These are phyloP conservation scores for Microbotryum intermedium DNA, from an alignment of 1,284 basidiomycete genomes.

Conservation along the genomic window DNA sequence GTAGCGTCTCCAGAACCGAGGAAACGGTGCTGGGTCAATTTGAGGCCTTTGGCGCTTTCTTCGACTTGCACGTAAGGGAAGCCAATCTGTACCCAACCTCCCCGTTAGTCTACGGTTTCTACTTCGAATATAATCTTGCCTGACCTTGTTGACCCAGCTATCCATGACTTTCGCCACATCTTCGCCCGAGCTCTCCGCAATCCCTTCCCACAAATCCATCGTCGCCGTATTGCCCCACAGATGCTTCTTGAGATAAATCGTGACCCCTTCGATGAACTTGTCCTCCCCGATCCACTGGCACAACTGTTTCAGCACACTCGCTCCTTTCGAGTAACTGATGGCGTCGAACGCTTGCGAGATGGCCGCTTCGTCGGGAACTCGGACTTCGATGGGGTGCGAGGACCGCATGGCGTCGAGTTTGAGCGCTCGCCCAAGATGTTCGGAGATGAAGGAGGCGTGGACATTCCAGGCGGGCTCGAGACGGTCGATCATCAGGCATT, in stretches of 20 bases:
- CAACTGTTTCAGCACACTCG: constrained; percentile 89
- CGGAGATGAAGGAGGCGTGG: constrained; percentile 47
- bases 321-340: constrained; percentile 71
- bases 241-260: constrained; percentile 80
- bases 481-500: constrained; percentile 76
- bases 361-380: no score
- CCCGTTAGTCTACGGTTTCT: no score
- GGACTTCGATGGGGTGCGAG: constrained; percentile 77
- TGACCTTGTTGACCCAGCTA: constrained; percentile 63
- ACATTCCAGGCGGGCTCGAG: constrained; percentile 49
- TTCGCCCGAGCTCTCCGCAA: constrained; percentile 64
- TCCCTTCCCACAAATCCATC: constrained; percentile 81
- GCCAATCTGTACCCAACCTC: constrained; percentile 39
- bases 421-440: constrained; percentile 54
- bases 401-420: constrained; percentile 79
- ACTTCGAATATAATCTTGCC: no score
- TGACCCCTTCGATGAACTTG: constrained; percentile 49
- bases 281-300: constrained; percentile 83
- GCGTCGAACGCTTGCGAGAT: background rate
- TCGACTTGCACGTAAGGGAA: constrained; percentile 65
- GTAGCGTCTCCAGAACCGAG: constrained; percentile 71
- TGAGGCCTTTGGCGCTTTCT: constrained; percentile 55
- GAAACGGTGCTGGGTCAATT: constrained; percentile 78
- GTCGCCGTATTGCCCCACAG: constrained; percentile 78
- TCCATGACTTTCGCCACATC: constrained; percentile 79